Percentiles rank a stretch among this genome's conserved stretches.
Conservation (phyloP, 768 basidiomycete genomes). For the Leccinum sublutescens region DNA sequence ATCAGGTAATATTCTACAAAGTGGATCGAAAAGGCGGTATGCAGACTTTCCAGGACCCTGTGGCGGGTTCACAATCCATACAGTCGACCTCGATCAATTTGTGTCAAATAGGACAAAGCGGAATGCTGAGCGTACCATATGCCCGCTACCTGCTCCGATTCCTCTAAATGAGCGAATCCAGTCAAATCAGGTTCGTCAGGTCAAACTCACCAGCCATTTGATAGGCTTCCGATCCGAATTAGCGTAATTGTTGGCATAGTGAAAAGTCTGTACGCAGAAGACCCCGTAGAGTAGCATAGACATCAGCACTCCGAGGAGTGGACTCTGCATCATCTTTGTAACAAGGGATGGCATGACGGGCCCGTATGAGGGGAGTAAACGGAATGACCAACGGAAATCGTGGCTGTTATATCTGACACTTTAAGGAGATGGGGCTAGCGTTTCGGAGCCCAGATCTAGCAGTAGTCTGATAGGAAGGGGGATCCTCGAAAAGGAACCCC, state of each 20-base stretch:
- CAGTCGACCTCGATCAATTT: background rate
- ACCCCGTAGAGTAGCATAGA: conserved; percentile 13
- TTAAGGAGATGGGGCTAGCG: background rate
- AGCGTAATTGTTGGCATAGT: conserved; percentile 7
- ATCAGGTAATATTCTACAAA: conserved; percentile 17
- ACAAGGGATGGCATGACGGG: conserved; percentile 5
- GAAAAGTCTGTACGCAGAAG: conserved; percentile 19
- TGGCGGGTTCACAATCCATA: background rate
- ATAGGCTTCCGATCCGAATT: conserved; percentile 6
- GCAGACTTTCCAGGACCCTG: conserved; percentile 16
- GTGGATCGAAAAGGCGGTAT: conserved; percentile 16
- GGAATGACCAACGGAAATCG: background rate
- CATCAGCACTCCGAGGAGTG: conserved; percentile 11
- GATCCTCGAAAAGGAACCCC: background rate
- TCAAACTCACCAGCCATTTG: conserved; percentile 16
- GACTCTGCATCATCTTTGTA: conserved; percentile 12
- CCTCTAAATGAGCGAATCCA: background rate
- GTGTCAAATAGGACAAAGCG: no score
- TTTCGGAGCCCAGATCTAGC: no score
- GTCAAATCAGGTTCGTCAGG: no score
- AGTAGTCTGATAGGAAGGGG: background rate
- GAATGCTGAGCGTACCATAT: conserved; percentile 9
- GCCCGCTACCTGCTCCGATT: conserved; percentile 4
- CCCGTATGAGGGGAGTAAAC: background rate
- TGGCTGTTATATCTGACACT: background rate